Conservation (phyloP, 2,329 filamentous ascomycete species). For the Paraconiothyrium brasiliense region DNA sequence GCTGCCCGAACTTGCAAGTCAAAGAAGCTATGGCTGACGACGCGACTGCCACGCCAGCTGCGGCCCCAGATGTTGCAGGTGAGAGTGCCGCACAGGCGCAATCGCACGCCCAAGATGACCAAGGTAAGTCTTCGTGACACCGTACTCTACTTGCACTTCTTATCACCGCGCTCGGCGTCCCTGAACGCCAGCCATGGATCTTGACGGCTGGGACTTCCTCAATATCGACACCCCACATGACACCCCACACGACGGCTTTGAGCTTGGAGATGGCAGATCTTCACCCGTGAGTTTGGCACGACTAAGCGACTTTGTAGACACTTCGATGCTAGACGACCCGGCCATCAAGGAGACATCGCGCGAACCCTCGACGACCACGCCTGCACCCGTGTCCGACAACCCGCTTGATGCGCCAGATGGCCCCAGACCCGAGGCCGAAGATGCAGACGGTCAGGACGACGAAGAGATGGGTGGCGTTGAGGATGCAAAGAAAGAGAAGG, state of each 20-base stretch:
- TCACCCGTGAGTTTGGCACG: constrained; percentile 1
- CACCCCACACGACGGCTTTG: constrained; percentile 5
- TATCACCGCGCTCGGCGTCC: constrained; percentile 18
- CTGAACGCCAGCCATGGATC: constrained; percentile 10
- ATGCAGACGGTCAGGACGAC: constrained; percentile 70
- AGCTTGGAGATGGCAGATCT: constrained; percentile 8
- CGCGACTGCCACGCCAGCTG: constrained; percentile 36
- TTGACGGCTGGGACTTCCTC: neutral
- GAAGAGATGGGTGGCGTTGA: constrained; percentile 69
- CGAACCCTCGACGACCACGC: constrained; percentile 68
- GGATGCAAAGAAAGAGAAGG: constrained; percentile 51
- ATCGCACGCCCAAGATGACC: constrained; percentile 35
- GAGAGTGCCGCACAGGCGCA: constrained; percentile 34
- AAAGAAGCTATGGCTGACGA: constrained; percentile 47
- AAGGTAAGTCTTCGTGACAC: constrained; percentile 39
- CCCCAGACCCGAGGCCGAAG: constrained; percentile 66
- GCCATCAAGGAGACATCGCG: constrained; percentile 54
- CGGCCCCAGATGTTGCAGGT: constrained; percentile 41
- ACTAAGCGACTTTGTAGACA: constrained; percentile 57
- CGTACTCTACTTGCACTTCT: constrained; percentile 5
- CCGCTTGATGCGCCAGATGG: constrained; percentile 75
- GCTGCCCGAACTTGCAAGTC: constrained; percentile 25
- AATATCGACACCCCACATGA: neutral
- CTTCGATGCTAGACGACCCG: constrained; percentile 62
- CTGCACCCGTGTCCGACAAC: constrained; percentile 67